Evolutionary conservation across 108 stramenopile species (phyloP), one percentile per base, ranked within the genome.

Genomic region (Hondaea fermentalgiana): DNA sequence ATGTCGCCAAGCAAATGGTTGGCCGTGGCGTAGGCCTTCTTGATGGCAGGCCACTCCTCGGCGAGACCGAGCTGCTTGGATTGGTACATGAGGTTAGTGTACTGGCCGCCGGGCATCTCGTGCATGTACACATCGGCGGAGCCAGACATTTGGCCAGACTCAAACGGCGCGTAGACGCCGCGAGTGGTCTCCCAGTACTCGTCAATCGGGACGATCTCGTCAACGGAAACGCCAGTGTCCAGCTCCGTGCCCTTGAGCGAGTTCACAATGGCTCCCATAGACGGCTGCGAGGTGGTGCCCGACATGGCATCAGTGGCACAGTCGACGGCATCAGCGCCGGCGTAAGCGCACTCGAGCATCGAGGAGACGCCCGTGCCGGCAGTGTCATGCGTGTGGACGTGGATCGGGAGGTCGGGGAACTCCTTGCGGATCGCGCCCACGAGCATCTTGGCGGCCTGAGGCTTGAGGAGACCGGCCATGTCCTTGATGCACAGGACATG

Each of bases 71-170:
- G 93, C 88, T 97, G 96, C 49, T 93, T 93, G 88, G 92, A 92
- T 93, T 99, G 98, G 94, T 96, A 98, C 51, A 98, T 91, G 55
- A 99, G 93, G 90, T 99, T 99, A 44, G 98, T 98, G 92, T 97
- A 98, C 91, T 99, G 98, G 8, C 97, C 97, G 42, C 97, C 97
- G 5, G 97, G 98, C 95, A 99, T 99, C 92, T 99, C 97, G 91
- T 98, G 97, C 58, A 92, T 91, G 93, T 97, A 98, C 5, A 99
- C 99, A 91, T 97, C 97, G 35, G 96, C 92, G 43, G 93, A 93
- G 19, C 99, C 99, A 53, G 94, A 93, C 92, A 96, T 96, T 95
- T 98, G 98, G 19, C 99, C 99, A 59, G 92, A 93, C 91, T 99
- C 98, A 72, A 99, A 99, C 0, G 98, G 98, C 16, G 96, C 96